Percentiles rank a stretch among this genome's conserved stretches.
Conservation (phyloP, 2,329 filamentous ascomycete genomes). For the Fusarium sp. region DNA sequence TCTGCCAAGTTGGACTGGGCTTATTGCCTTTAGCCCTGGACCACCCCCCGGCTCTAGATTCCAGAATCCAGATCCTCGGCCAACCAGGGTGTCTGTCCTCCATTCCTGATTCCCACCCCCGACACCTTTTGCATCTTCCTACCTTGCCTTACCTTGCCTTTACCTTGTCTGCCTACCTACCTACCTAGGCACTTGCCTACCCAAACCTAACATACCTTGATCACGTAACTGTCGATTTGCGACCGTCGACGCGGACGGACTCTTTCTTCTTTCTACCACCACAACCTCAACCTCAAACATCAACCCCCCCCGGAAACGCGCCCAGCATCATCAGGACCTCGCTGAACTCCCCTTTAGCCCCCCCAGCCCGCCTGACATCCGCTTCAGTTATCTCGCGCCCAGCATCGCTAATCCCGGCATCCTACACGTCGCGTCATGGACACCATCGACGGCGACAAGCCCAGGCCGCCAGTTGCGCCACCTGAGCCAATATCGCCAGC, state of each 20-base stretch:
- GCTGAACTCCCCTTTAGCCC: background rate
- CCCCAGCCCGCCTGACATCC: background rate
- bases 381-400: conserved; percentile 13
- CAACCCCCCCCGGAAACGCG: conserved; percentile 15
- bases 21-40: conserved; percentile 42
- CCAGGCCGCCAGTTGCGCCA: conserved; percentile 42
- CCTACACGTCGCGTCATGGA: conserved; percentile 40
- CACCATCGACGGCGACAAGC: conserved; percentile 40
- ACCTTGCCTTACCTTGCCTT: conserved; percentile 14
- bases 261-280: conserved; percentile 12
- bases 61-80: conserved; percentile 44
- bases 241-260: conserved; percentile 30
- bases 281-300: conserved; percentile 7
- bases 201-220: conserved; percentile 23
- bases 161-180: background rate
- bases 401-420: conserved; percentile 12
- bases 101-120: conserved; percentile 42
- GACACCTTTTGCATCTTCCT: conserved; percentile 14
- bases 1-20: conserved; percentile 36
- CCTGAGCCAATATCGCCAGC: conserved; percentile 45
- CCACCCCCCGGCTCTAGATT: conserved; percentile 39
- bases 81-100: conserved; percentile 42
- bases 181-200: conserved; percentile 2
- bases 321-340: conserved; percentile 7
- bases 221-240: conserved; percentile 34